Percentiles rank a stretch among this genome's conserved stretches.
Conservation (phyloP, 2,329 filamentous ascomycete species). For the Trichoderma polysporum region DNA sequence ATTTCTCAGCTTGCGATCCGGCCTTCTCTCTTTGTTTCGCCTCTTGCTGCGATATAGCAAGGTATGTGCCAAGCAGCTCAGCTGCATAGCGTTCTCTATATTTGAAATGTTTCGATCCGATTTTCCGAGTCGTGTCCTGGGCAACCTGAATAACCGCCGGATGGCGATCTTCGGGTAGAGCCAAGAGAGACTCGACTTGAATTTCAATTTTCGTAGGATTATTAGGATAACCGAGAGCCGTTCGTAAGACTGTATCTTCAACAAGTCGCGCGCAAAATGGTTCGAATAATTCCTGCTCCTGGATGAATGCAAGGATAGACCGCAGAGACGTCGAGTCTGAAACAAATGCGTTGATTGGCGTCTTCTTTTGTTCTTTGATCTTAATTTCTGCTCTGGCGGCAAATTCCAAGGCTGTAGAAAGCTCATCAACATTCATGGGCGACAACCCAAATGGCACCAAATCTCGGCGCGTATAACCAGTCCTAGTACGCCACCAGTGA, state of each 20-base stretch:
- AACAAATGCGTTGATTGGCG: slow-evolving; percentile 19
- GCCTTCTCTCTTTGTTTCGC: not conserved
- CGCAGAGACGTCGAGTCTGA: slow-evolving; percentile 21
- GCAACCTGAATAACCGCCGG: slow-evolving; percentile 22
- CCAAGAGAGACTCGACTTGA: slow-evolving; percentile 17
- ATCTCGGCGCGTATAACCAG: slow-evolving; percentile 41
- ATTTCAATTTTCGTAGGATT: slow-evolving; percentile 19
- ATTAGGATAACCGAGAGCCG: slow-evolving; percentile 13
- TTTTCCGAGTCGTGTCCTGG: slow-evolving; percentile 18
- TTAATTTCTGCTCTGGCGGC: slow-evolving; percentile 23
- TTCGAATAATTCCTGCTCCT: slow-evolving; percentile 23
- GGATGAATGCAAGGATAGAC: slow-evolving; percentile 22
- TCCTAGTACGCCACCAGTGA: slow-evolving; percentile 46
- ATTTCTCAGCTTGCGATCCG: not conserved
- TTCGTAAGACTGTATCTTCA: slow-evolving; percentile 5
- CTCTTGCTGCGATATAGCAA: not conserved
- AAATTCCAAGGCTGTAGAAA: slow-evolving; percentile 25
- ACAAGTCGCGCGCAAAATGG: slow-evolving; percentile 18
- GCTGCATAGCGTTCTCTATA: slow-evolving; percentile 27
- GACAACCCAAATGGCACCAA: not conserved
- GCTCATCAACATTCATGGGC: slow-evolving; percentile 17
- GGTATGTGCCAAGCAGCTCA: slow-evolving; percentile 28
- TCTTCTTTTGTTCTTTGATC: slow-evolving; percentile 8
- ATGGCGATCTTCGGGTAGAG: slow-evolving; percentile 22
- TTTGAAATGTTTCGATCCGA: slow-evolving; percentile 23